Conservation (phyloP, 768 basidiomycete genomes). For the Tulasnella calospora region DNA sequence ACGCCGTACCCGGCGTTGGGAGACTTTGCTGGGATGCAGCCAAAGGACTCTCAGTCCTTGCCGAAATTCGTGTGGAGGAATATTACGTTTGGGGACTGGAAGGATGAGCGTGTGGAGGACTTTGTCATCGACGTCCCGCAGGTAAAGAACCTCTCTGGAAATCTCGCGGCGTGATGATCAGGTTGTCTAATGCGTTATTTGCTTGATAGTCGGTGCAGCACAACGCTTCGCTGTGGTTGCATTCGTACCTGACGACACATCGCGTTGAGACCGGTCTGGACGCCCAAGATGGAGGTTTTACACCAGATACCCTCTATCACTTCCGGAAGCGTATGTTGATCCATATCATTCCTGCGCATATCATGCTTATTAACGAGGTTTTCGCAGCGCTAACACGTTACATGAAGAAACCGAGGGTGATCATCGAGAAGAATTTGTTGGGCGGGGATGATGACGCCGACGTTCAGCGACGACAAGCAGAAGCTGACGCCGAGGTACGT, state of each 20-base stretch:
- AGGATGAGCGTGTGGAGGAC: slow-evolving; percentile 52
- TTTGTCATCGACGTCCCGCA: slow-evolving; percentile 62
- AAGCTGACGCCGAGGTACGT: slow-evolving; percentile 34
- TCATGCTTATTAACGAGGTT: background rate
- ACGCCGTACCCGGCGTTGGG: background rate
- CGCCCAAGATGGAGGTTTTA: slow-evolving; percentile 42
- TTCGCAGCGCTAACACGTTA: slow-evolving; percentile 79
- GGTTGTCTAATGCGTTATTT: background rate
- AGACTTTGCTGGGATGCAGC: slow-evolving; percentile 26
- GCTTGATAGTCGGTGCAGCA: slow-evolving; percentile 59
- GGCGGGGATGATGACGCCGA: slow-evolving; percentile 37
- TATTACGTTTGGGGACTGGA: slow-evolving; percentile 73
- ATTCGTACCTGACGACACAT: slow-evolving; percentile 67
- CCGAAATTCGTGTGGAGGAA: slow-evolving; percentile 74
- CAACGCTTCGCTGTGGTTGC: slow-evolving; percentile 74
- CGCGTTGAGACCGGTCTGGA: slow-evolving; percentile 62
- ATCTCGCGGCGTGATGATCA: background rate
- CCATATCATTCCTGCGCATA: background rate
- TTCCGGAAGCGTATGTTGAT: slow-evolving; percentile 63
- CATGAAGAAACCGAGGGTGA: slow-evolving; percentile 59
- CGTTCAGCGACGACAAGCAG: slow-evolving; percentile 33
- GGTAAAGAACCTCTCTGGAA: slow-evolving; percentile 39
- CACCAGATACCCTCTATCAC: slow-evolving; percentile 58
- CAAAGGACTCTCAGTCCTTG: slow-evolving; percentile 34
- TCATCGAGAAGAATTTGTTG: slow-evolving; percentile 82